Evolutionary conservation across 2,329 filamentous ascomycete species (phyloP).

Genomic region (Botrytis elliptica): DNA sequence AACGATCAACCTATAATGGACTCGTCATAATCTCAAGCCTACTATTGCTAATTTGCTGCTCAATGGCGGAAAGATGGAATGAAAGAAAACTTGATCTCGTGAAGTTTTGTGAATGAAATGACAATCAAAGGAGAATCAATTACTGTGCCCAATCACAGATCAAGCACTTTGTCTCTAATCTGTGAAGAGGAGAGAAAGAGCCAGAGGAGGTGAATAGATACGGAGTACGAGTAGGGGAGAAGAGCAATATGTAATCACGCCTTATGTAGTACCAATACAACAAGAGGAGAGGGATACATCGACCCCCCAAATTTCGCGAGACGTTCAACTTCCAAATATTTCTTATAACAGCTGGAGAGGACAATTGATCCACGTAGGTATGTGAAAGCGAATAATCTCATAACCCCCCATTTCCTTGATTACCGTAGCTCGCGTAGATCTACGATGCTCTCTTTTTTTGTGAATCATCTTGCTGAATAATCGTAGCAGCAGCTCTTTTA

Average conservation of each 20-base stretch:
- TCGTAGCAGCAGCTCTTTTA: neutral
- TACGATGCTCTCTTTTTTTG: neutral
- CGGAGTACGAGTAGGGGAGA: neutral
- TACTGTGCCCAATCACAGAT: no score
- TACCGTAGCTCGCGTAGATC: no score
- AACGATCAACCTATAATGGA: neutral
- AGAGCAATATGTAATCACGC: neutral
- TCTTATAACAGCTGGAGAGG: neutral
- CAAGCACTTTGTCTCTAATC: neutral
- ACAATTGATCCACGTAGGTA: no score
- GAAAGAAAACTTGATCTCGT: neutral
- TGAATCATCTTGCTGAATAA: neutral
- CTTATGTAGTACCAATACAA: neutral
- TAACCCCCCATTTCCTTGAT: neutral
- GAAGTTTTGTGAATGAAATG: neutral
- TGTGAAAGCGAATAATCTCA: neutral
- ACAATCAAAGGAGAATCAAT: neutral
- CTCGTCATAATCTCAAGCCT: neutral
- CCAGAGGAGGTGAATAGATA: neutral
- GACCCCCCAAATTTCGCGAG: neutral
- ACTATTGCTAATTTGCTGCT: neutral
- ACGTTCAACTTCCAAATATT: neutral
- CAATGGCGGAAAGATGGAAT: neutral
- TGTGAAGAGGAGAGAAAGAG: neutral
- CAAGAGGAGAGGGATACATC: neutral